Base-by-base conservation (phyloP, 2,329 filamentous ascomycete species). In the Sporothrix pallida region DNA sequence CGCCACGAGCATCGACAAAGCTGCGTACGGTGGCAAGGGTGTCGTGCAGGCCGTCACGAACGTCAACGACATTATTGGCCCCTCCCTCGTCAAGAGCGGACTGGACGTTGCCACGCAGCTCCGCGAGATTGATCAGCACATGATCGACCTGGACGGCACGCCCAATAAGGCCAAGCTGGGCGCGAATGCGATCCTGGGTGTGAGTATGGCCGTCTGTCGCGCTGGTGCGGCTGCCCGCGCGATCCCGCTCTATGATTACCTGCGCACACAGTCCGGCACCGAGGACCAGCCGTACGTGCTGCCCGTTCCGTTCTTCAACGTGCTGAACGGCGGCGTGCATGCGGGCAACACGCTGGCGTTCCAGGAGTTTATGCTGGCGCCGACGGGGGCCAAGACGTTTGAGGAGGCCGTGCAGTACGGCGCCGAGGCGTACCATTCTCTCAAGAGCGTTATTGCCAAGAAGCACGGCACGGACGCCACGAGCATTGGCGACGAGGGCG, bases 131-230 rank as follows among this genome's bases (percentile, higher is more conserved):
- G 87, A 89, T 77, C 80, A 79, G 56, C 87, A 88, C 80, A 81
- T 89, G 80, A 82, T 83, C 79, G 81, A 84, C 80, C 83, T 89
- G 75, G 87, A 89, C 80, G 87, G 87, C 76, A 89, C 87, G 67
- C 81, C 82, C 78, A 88, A 89, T 83, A 90, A 89, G 86, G 85
- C 83, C 77, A 86, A 85, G 77, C 82, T 89, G 56, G 87, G 87
- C 77, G 87, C 87, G 76, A 89, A 89, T 80, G 87, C 87, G 76
- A 89, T 89, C 77, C 84, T 89, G 71, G 87, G 87, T 81, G 86
- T 89, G 76, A 87, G 84, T 23, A 58, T 58, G 54, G 54, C 54
- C 9, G 10, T 7, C 23, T 23, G 23, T 9, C 54, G 54, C 8
- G 54, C 54, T 1, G 54, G 54, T 13, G 54, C 54, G 23, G 54